phyloP scores from a whole-genome alignment of 371 early-diverging fungal genomes.

The Entomophthora muscae region DNA sequence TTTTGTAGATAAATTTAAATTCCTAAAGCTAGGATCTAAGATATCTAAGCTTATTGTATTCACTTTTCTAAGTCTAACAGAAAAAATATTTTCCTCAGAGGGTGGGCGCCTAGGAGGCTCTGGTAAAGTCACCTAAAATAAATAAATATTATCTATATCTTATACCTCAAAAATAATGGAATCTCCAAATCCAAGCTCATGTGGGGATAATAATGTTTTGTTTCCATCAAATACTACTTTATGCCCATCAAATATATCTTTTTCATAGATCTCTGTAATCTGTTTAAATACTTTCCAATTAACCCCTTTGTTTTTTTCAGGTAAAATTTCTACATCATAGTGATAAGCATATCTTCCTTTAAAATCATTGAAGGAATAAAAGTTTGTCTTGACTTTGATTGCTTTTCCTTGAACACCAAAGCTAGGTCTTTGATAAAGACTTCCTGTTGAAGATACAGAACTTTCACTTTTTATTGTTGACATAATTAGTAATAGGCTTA shows the following conservation, averaged over 20 bases:
- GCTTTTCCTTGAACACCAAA: not conserved
- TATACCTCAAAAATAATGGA: not conserved
- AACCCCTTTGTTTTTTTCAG: not conserved
- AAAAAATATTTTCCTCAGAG: constrained; percentile 18
- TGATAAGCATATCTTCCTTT: not conserved
- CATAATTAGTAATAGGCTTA: not conserved
- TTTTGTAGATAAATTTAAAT: constrained; percentile 18
- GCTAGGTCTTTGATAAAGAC: not conserved
- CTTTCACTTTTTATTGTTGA: not conserved
- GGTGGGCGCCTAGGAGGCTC: constrained; percentile 18
- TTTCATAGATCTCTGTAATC: not conserved
- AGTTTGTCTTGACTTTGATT: not conserved
- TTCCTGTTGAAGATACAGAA: not conserved
- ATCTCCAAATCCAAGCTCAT: not conserved
- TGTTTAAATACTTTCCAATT: not conserved
- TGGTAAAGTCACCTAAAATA: constrained; percentile 20
- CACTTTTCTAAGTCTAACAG: constrained; percentile 30
- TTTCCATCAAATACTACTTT: not conserved
- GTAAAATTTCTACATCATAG: not conserved
- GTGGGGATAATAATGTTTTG: not conserved
- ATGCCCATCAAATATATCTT: not conserved
- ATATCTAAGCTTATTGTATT: constrained; percentile 33
- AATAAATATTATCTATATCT: not conserved
- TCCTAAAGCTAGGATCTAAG: constrained; percentile 26
- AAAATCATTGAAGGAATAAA: not conserved